These are phyloP conservation scores for Ophiostoma sp. DNA, from an alignment of 2,329 filamentous ascomycete species.

Conservation along the genomic window DNA sequence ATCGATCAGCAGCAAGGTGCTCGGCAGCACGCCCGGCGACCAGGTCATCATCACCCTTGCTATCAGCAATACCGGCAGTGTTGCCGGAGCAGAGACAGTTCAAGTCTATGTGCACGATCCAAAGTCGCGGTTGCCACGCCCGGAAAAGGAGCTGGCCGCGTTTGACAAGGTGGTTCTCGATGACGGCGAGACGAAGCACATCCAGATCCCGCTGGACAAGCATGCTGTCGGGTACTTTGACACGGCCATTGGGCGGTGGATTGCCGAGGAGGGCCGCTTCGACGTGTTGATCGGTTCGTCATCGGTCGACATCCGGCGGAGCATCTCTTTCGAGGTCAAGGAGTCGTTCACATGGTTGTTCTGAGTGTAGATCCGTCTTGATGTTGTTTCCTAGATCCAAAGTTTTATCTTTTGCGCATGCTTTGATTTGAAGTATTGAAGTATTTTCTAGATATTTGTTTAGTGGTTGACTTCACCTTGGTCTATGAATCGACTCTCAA, in stretches of 20 bases:
- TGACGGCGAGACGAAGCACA: slow-evolving; percentile 50
- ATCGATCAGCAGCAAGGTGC: slow-evolving; percentile 38
- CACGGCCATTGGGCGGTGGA: slow-evolving; percentile 53
- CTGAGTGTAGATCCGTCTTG: neutral
- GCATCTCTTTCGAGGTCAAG: neutral
- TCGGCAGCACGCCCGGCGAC: slow-evolving; percentile 46
- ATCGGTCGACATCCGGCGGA: slow-evolving; percentile 39
- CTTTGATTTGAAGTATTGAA: too few relatives aligned
- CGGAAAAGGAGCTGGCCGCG: neutral
- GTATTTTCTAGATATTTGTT: too few relatives aligned
- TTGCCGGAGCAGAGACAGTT: neutral
- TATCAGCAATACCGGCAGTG: neutral
- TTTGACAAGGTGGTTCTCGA: slow-evolving; percentile 53
- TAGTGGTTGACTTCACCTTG: too few relatives aligned
- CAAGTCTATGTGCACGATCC: neutral
- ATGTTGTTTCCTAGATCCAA: neutral
- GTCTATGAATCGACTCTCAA: too few relatives aligned
- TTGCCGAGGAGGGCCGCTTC: slow-evolving; percentile 61
- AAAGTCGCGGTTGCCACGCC: neutral
- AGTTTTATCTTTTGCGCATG: too few relatives aligned
- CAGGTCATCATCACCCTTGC: neutral
- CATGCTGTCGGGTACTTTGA: slow-evolving; percentile 59
- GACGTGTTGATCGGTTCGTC: slow-evolving; percentile 57
- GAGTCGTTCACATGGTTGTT: neutral
- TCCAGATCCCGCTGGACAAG: slow-evolving; percentile 44